Conservation (phyloP, 2,329 filamentous ascomycete species). For the Penicillium sp. region DNA sequence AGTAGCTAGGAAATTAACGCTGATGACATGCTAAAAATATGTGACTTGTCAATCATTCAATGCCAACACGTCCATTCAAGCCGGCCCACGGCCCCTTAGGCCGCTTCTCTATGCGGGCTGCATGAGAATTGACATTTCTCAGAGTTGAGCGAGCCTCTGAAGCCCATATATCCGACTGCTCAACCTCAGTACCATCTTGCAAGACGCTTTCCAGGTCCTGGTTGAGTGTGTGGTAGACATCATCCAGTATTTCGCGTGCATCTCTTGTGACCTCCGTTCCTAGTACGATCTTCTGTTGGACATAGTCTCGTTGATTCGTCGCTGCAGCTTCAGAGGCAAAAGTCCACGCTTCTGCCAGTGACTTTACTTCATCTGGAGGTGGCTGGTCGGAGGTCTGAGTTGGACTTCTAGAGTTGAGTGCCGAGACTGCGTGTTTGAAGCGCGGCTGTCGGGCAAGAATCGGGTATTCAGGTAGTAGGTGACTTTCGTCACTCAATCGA, state of each 20-base stretch:
- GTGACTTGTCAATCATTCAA: constrained; percentile 11
- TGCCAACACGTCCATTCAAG: constrained; percentile 34
- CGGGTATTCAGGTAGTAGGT: constrained; percentile 41
- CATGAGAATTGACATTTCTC: constrained; percentile 12
- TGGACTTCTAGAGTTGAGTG: constrained; percentile 21
- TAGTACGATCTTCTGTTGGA: constrained; percentile 30
- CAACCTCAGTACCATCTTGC: constrained; percentile 11
- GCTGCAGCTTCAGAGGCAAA: constrained; percentile 36
- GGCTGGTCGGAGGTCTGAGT: constrained; percentile 13
- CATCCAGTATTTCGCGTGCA: constrained; percentile 27
- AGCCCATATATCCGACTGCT: constrained; percentile 30
- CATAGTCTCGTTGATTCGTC: constrained; percentile 28
- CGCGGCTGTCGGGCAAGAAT: constrained; percentile 33
- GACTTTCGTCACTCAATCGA: constrained; percentile 40
- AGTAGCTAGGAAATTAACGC: no score
- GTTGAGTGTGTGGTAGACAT: constrained; percentile 32
- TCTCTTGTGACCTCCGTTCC: constrained; percentile 29
- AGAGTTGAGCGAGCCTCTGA: constrained; percentile 25
- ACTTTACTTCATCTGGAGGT: constrained; percentile 30
- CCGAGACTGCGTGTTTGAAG: constrained; percentile 31
- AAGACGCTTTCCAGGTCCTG: constrained; percentile 29
- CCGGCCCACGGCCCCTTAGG: constrained; percentile 34
- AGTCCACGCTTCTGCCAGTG: constrained; percentile 37
- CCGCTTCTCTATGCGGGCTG: constrained; percentile 21
- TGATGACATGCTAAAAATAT: no score